phyloP scores from a whole-genome alignment of 805 yeast genomes.

The Suhomyces faveliae region DNA sequence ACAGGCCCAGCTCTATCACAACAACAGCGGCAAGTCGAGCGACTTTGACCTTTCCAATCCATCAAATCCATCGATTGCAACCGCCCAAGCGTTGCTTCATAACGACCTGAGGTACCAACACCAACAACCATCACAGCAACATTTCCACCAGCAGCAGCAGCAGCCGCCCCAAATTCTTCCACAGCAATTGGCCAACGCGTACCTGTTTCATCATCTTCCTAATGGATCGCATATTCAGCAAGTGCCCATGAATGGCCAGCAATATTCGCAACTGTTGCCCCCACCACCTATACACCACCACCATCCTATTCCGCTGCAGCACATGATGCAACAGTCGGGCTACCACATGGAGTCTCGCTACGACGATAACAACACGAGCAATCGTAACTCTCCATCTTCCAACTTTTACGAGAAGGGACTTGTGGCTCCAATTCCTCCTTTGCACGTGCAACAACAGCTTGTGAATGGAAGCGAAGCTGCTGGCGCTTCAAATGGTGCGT shows the following conservation, averaged over 20 bases:
- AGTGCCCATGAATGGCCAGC: slow-evolving; percentile 11
- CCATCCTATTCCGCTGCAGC: slow-evolving; percentile 3
- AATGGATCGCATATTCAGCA: slow-evolving; percentile 18
- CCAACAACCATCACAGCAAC: slow-evolving; percentile 10
- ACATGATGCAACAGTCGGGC: slow-evolving; percentile 7
- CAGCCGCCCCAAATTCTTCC: slow-evolving; percentile 19
- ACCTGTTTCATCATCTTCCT: slow-evolving; percentile 12
- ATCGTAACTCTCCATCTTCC: slow-evolving; percentile 3
- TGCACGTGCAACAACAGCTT: slow-evolving; percentile 43
- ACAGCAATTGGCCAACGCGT: slow-evolving; percentile 14
- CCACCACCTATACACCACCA: slow-evolving; percentile 8
- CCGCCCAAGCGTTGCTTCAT: slow-evolving; percentile 13
- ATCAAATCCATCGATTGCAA: slow-evolving; percentile 9
- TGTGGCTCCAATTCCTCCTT: slow-evolving; percentile 39
- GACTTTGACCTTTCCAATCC: slow-evolving; percentile 10
- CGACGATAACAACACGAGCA: slow-evolving; percentile 8
- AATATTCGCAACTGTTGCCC: slow-evolving; percentile 7
- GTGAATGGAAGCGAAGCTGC: slow-evolving; percentile 17
- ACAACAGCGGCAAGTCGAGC: background rate
- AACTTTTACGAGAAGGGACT: slow-evolving; percentile 17
- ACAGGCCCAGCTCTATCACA: slow-evolving; percentile 3
- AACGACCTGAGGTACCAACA: slow-evolving; percentile 10
- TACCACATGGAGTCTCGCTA: slow-evolving; percentile 13
- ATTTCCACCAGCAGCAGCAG: slow-evolving; percentile 7
- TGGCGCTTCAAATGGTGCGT: slow-evolving; percentile 3